Base-by-base conservation (phyloP, 2,329 filamentous ascomycete genomes). In the Fusarium tupiense region DNA sequence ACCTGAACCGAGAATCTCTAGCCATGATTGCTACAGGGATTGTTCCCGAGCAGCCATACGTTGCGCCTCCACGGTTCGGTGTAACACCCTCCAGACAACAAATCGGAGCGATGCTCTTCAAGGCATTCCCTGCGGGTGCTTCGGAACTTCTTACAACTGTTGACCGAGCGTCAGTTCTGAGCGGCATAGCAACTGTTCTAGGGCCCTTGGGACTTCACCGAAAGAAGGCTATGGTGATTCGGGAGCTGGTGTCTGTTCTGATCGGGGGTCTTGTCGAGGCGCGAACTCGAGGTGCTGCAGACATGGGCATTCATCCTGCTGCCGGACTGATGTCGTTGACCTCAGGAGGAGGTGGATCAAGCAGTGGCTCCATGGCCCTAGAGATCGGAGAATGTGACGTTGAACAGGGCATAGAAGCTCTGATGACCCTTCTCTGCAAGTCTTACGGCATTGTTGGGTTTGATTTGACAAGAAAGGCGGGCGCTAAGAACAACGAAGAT, bases 241-340 rank as follows among this genome's bases (percentile, higher is more conserved):
- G 94, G 76, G 95, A 98, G 79, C 88, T 98, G 57, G 88, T 99
- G 14, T 92, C 91, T 8, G 91, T 95, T 22, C 87, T 98, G 46
- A 94, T 97, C 60, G 92, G 92, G 40, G 95, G 94, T 6, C 87
- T 99, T 14, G 92, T 98, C 9, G 94, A 98, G 82, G 96, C 96
- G 22, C 90, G 96, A 44, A 98, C 97, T 53, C 89, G 96, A 54
- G 96, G 96, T 38, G 96, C 96, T 46, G 95, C 96, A n/a, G 96
- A 98, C 80, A 94, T 96, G 78, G 96, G 96, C 8, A 94, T 99
- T 41, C 96, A 98, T 83, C 96, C 96, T 46, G 96, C 96, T 24
- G 94, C 96, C 16, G 95, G 94, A 1, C 85, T 98, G 58, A 91
- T 94, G 33, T 91, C 92, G 19, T 85, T 96, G 37, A 92, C 91